Base-by-base conservation (phyloP, 2,329 filamentous ascomycete species). In the Alternaria arbusti region DNA sequence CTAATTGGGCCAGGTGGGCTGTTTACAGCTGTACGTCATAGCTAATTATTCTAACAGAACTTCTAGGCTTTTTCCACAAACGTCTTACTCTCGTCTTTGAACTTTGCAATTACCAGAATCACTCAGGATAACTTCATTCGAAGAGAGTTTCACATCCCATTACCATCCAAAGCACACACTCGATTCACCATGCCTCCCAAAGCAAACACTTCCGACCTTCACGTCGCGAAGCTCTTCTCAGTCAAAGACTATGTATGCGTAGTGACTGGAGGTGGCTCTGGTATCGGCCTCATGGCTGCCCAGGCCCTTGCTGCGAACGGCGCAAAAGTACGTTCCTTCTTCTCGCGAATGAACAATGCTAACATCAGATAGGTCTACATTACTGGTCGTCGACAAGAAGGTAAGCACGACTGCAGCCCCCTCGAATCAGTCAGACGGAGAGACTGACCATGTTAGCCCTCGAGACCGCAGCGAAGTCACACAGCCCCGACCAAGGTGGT, bases 251-350 rank as follows among this genome's bases (percentile, higher is more conserved):
- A 85, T 72, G 85, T 88, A 32, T 86, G 85, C 58, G 81, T 89
- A 1, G 77, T 89, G 47, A 89, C 89, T 3, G 88, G 88, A 54
- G 88, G 65, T 10, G 71, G 87, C 13, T 71, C 84, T n/a, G 89
- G 89, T 20, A 91, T 91, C 63, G 89, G 89, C 0, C 79, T 91
- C 15, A 90, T 90, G 88, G 84, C 85, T 54, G 81, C 86, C 0
- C 86, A 88, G 74, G 83, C 85, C 3, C 81, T 89, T 4, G 85
- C 86, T 6, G 86, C 86, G 43, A 89, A 89, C 70, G 84, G 86
- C 20, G 87, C 87, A 15, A 88, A 86, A 73, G 87, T 63, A 49
- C 17, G 55, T 49, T 15, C 5, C 23, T 6, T 1, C 15, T 32
- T 8, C 10, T 30, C 13, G 30, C 20, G 7, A 11, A 15, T 6